A percentile compares a stretch with the other conserved stretches of the same genome.
Conservation (phyloP, 805 yeast species). For the Suhomyces sp. region DNA sequence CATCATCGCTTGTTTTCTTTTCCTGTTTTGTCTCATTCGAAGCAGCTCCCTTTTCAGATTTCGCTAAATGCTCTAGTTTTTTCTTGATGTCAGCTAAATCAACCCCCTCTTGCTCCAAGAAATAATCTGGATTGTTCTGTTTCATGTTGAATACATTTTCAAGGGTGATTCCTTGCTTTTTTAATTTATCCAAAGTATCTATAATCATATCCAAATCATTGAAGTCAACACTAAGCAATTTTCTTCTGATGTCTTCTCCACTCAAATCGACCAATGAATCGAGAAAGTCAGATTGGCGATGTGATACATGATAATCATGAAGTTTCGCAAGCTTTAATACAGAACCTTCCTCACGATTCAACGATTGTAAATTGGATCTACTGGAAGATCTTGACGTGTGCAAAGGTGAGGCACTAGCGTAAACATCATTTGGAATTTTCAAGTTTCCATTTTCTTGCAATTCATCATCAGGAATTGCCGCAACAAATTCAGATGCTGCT, state of each 20-base stretch:
- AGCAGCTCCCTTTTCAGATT: background rate
- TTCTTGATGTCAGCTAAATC: conserved; percentile 12
- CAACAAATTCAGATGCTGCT: background rate
- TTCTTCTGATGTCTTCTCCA: conserved; percentile 40
- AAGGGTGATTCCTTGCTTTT: conserved; percentile 31
- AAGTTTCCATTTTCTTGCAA: background rate
- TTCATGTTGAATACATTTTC: conserved; percentile 17
- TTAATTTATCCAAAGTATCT: conserved; percentile 28
- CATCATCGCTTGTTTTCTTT: background rate
- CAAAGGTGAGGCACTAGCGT: conserved; percentile 11
- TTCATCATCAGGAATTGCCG: background rate
- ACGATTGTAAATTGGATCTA: conserved; percentile 29
- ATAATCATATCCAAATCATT: conserved; percentile 35
- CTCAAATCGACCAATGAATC: conserved; percentile 17
- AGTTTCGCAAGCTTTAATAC: conserved; percentile 34
- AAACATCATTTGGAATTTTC: conserved; percentile 2
- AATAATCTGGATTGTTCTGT: conserved; percentile 1
- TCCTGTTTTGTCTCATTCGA: background rate
- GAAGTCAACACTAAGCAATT: conserved; percentile 28
- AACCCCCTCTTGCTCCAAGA: conserved; percentile 9
- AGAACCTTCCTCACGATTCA: conserved; percentile 43
- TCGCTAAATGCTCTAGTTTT: conserved; percentile 5
- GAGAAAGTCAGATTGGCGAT: conserved; percentile 6
- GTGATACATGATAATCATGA: conserved; percentile 17
- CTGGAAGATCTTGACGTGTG: conserved; percentile 21